Conservation (phyloP, 2,329 filamentous ascomycete species). For the Epicoccum nigrum region DNA sequence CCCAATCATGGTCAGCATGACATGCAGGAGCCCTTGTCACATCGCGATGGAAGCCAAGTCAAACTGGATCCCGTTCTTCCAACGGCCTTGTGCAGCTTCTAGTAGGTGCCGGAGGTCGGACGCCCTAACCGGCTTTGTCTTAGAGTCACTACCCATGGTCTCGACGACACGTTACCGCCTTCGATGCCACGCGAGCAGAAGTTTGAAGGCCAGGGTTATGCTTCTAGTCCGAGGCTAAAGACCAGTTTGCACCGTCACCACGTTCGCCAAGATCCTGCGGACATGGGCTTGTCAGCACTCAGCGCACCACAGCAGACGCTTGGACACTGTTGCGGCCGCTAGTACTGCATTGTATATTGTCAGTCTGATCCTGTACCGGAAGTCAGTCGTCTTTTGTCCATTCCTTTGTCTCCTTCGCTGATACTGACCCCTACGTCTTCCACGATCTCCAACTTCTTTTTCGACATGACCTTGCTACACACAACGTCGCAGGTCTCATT, state of each 20-base stretch:
- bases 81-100: conserved; percentile 8
- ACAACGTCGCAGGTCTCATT: conserved; percentile 16
- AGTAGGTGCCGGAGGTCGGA: not conserved
- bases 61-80: not conserved
- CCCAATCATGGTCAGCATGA: conserved; percentile 18
- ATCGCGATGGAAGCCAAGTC: conserved; percentile 8
- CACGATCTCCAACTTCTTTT: not conserved
- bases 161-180: conserved; percentile 1
- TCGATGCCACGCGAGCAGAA: conserved; percentile 14
- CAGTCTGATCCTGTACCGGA: conserved; percentile 18
- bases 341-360: conserved; percentile 31
- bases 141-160: not conserved
- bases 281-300: conserved; percentile 4
- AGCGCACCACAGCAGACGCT: conserved; percentile 8
- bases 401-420: conserved; percentile 1
- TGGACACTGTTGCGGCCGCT: conserved; percentile 13
- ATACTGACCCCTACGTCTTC: not conserved
- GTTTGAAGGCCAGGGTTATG: conserved; percentile 1
- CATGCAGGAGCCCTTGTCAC: conserved; percentile 8
- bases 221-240: conserved; percentile 2
- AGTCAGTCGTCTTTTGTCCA: conserved; percentile 10
- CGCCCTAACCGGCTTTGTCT: not conserved
- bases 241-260: not conserved
- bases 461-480: conserved; percentile 28
- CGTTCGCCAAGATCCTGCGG: not conserved